Conservation (phyloP, 1,284 basidiomycete species). For the Phlebopus sp. region DNA sequence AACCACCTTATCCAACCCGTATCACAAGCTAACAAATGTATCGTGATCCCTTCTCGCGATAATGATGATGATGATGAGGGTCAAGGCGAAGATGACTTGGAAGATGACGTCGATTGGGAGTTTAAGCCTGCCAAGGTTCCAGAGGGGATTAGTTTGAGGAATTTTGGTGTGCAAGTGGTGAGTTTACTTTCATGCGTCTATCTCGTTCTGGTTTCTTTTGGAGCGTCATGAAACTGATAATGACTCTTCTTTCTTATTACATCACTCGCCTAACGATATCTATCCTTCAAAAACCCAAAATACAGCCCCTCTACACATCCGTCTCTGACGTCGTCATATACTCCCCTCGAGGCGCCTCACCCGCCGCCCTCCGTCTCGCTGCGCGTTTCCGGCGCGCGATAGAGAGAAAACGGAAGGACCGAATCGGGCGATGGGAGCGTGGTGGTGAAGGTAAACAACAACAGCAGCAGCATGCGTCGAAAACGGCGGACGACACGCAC, state of each 20-base stretch:
- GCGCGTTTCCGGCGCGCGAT: slow-evolving; percentile 39
- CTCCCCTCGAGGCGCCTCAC: slow-evolving; percentile 43
- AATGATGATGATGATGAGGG: slow-evolving; percentile 15
- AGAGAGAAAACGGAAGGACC: slow-evolving; percentile 38
- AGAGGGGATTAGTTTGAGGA: slow-evolving; percentile 71
- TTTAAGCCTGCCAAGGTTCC: slow-evolving; percentile 68
- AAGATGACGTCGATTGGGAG: slow-evolving; percentile 44
- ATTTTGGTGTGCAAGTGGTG: slow-evolving; percentile 82
- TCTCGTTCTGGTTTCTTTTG: too few species aligned
- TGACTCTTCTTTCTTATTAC: too few species aligned
- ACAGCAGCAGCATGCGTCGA: too few species aligned
- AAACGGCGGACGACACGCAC: slow-evolving; percentile 18
- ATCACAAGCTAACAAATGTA: slow-evolving; percentile 9
- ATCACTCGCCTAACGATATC: too few species aligned
- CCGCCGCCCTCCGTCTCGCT: slow-evolving; percentile 39
- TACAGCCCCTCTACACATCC: slow-evolving; percentile 57
- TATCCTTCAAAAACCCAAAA: too few species aligned
- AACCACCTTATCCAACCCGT: slow-evolving; percentile 40
- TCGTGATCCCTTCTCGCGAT: slow-evolving; percentile 12
- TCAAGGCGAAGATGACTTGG: slow-evolving; percentile 16
- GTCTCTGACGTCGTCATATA: slow-evolving; percentile 68
- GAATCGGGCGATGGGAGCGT: slow-evolving; percentile 25
- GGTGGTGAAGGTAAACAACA: neutral
- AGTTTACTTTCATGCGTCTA: too few species aligned
- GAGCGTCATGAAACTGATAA: too few species aligned